phyloP scores from a whole-genome alignment of 192 early-diverging fungal genomes.

The Umbelopsis sp. region DNA sequence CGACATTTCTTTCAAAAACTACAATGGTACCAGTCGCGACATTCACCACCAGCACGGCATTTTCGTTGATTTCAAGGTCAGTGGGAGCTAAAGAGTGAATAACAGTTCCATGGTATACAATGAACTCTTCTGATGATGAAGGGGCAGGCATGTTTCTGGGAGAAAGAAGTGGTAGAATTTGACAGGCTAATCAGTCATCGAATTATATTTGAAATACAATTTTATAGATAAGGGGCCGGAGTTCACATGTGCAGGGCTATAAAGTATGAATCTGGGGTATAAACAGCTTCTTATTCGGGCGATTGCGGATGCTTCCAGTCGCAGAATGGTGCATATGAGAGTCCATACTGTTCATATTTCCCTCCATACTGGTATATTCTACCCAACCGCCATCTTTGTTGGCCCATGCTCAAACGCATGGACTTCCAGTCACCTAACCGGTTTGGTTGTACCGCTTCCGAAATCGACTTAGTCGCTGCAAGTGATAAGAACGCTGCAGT shows the following conservation, averaged over 20 bases:
- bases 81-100: conserved; percentile 39
- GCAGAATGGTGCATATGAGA: not conserved
- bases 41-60: conserved; percentile 71
- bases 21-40: conserved; percentile 64
- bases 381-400: not conserved
- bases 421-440: not conserved
- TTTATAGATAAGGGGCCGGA: not conserved
- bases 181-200: not conserved
- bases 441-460: conserved; percentile 9
- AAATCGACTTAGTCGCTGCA: not conserved
- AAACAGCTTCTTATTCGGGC: not conserved
- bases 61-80: conserved; percentile 67
- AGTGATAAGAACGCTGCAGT: not conserved
- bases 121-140: conserved; percentile 6
- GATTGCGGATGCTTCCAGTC: not conserved
- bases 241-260: not conserved
- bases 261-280: not conserved
- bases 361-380: not conserved
- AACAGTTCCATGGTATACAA: conserved; percentile 23
- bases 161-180: not conserved
- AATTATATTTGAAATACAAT: not conserved
- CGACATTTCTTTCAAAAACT: conserved; percentile 54
- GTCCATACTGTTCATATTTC: not conserved
- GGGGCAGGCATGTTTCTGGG: not conserved
- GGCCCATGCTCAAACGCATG: not conserved